Base-by-base conservation (phyloP, 202 grass and related monocot species). In the Alloteropsis angusta region DNA sequence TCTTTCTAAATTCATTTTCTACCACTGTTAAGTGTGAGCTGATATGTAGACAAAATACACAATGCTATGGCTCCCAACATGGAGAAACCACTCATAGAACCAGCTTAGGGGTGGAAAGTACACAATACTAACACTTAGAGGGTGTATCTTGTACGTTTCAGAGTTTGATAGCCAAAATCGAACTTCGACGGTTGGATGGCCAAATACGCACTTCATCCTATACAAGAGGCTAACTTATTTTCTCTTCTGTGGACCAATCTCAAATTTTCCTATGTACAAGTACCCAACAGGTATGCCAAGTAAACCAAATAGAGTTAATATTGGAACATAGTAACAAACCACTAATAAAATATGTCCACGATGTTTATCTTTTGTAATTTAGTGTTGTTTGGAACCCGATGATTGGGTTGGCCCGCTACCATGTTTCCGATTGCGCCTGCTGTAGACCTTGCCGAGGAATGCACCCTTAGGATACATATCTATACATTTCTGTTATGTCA, bases 401-500 rank as follows among this genome's bases (percentile, higher is more conserved):
- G 44, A 46, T 38, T 55, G 52, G 55, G 43, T 50, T n/a, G 53
- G 15, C 75, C 28, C 11, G 14, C 78, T 67, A 83, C 74, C 80
- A 84, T 57, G 35, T 75, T 9, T 88, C 44, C 53, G 17, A 18
- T 79, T 87, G 52, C 80, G 80, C 75, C 86, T 88, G n/a, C 7
- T 62, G 75, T 88, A 84, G 75, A 72, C 66, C 75, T 75, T 68
- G 80, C 53, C 73, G 41, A 45, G 57, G 39, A 21, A 56, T 9
- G 9, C 11, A 35, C 14, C 65, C 62, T 50, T 79, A 79, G 41
- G 3, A 61, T 43, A 43, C 9, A 30, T 71, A 74, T 50, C 36
- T 79, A 87, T 61, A 72, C 22, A 79, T 60, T 61, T 83, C 80
- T 87, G 80, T 60, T 83, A 67, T 79, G 25, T 43, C 68, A 87